phyloP scores from a whole-genome alignment of 163 green algal species.

The Scenedesmus sp. region DNA sequence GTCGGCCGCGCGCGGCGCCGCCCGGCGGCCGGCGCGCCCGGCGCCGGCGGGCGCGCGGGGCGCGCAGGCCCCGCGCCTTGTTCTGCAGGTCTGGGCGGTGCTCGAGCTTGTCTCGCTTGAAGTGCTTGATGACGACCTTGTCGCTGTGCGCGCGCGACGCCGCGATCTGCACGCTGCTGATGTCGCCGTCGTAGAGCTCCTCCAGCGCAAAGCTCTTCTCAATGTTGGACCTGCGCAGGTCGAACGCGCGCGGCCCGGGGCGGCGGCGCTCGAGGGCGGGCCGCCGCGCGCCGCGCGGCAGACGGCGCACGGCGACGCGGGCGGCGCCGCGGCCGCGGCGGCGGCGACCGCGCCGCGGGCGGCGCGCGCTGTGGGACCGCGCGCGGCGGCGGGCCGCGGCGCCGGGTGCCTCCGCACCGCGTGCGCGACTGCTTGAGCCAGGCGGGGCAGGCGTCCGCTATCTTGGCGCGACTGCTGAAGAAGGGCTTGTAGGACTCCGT shows the following conservation, averaged over 20 bases:
- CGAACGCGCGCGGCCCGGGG: too few species aligned
- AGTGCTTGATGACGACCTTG: constrained; percentile 45
- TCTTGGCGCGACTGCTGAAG: constrained; percentile 43
- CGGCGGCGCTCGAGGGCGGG: too few species aligned
- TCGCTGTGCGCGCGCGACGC: constrained; percentile 14
- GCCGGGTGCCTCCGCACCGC: neutral
- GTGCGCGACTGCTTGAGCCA: constrained; percentile 29
- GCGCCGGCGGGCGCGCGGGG: neutral
- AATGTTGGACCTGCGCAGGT: constrained; percentile 34
- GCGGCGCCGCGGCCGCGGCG: neutral
- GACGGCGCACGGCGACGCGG: neutral
- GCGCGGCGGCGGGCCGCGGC: too few species aligned
- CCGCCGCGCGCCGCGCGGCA: neutral
- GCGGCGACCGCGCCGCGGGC: neutral
- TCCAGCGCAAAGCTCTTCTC: constrained; percentile 36
- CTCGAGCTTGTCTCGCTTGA: constrained; percentile 38
- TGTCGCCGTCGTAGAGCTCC: constrained; percentile 44
- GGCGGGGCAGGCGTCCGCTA: constrained; percentile 20
- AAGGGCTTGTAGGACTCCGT: constrained; percentile 10
- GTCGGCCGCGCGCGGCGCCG: too few species aligned
- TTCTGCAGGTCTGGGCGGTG: constrained; percentile 40
- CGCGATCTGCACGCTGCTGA: constrained; percentile 41
- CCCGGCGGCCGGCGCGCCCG: neutral
- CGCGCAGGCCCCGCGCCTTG: constrained; percentile 36
- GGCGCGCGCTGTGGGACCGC: neutral